Base-by-base conservation (phyloP, 2,329 filamentous ascomycete genomes). In the Xylariales sp. region DNA sequence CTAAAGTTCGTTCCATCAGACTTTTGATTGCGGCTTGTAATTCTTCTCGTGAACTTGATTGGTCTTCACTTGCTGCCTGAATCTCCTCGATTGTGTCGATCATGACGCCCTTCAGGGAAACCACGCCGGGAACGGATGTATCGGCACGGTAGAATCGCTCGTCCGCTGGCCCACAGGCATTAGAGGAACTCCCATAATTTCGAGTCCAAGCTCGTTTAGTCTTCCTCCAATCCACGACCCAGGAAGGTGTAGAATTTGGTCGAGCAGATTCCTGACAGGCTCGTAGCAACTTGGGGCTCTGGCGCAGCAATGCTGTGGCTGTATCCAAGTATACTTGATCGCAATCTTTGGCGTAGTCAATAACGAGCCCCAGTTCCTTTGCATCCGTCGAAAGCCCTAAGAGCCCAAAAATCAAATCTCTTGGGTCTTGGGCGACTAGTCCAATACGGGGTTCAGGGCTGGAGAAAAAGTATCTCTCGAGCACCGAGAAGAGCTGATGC, bases 151-250 rank as follows among this genome's bases (percentile, higher is more conserved):
- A 37, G 13, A 29, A 37, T 18, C 34, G 17, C 2, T 15, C 16
- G 1, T 37, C 34, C 4, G 34, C 34, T 11, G 25, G 34, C 2
- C 34, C 34, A 12, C 34, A 37, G 11, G 34, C 34, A 37, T 29
- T 17, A 12, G 29, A 20, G 6, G 34, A 29, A n/a, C 25, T 15
- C 16, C 15, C 34, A 7, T 15, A 21, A 19, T 25, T 18, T 14
- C 20, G 29, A 8, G 34, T 20, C 6, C 13, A 16, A 5, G 34
- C 24, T 7, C 28, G n/a, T 16, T n/a, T 17, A 29, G 29, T 19
- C 14, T 21, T 13, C n/a, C 37, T 43, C 49, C 49, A 52, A 20
- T 52, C 44, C 10, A 52, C 37, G 1, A 44, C 35, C 49, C 49
- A 52, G 2, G 49, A 52, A 10, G 38, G 8, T 13, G 29, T 18